Base-by-base conservation (phyloP, 2,329 filamentous ascomycete species). In the Onygenales sp. region DNA sequence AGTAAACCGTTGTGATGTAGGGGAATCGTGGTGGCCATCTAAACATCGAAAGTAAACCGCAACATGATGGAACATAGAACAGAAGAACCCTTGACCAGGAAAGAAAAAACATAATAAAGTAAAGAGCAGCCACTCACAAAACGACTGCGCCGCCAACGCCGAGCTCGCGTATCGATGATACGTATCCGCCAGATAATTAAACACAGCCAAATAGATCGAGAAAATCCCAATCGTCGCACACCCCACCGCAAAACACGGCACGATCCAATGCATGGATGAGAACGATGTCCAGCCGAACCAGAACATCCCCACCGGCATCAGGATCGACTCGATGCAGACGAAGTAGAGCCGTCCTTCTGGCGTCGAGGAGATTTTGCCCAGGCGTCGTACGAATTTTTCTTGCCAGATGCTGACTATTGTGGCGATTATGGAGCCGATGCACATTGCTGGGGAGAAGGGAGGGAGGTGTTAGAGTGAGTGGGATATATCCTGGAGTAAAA, bases 151-250 rank as follows among this genome's bases (percentile, higher is more conserved):
- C 0, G 91, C 91, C 5, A 95, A 74, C 0, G 91, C 90, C 0
- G 87, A 93, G 41, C 85, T 89, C 0, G 91, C 89, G 62, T 92
- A 95, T 2, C 80, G 77, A 64, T 90, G 86, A 68, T 95, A 96
- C 1, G 85, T 85, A 65, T 96, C 91, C 17, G 90, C 89, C 1
- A 96, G 78, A 61, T 95, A 96, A 66, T 96, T 96, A 73, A 96
- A 95, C 0, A 89, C 87, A 2, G 90, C 85, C 1, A 96, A 78
- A 64, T 94, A 94, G 38, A 96, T 83, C 42, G 82, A 85, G 67
- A 89, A 92, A 59, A 96, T 94, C 32, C 91, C 86, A 75, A 92
- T 87, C 0, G 87, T 92, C 0, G 89, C 84, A 55, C 89, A 80
- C 0, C 78, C 81, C 36, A 95, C 77, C 0, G 83, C 85, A 2